Evolutionary conservation across 2,329 filamentous ascomycete genomes (phyloP).

Genomic region (Lasiodiplodia citricola): DNA sequence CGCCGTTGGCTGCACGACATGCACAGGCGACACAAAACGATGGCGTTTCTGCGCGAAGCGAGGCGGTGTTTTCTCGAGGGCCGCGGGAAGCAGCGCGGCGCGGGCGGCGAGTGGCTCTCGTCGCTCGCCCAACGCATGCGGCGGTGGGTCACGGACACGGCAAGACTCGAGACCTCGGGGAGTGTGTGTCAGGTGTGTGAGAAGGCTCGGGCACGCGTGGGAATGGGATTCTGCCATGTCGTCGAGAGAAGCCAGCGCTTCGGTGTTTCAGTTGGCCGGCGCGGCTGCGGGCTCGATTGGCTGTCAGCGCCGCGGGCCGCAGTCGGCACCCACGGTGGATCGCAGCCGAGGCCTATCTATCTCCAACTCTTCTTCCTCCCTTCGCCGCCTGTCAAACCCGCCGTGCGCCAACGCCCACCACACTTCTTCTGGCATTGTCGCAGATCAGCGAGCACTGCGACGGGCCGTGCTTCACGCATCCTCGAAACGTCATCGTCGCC

Average conservation of each 20-base stretch:
- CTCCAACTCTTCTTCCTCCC: slow-evolving; percentile 12
- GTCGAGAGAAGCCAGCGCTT: slow-evolving; percentile 21
- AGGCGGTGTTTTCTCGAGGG: not conserved
- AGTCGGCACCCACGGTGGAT: not conserved
- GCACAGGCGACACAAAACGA: not conserved
- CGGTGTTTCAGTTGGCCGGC: slow-evolving; percentile 17
- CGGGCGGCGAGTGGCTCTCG: slow-evolving; percentile 19
- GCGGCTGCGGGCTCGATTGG: slow-evolving; percentile 11
- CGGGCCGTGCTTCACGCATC: not conserved
- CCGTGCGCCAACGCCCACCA: slow-evolving; percentile 9
- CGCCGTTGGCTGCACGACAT: slow-evolving; percentile 17
- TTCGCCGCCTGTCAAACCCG: slow-evolving; percentile 8
- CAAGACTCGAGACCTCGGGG: not conserved
- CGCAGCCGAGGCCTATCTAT: not conserved
- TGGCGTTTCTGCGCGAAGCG: slow-evolving; percentile 21
- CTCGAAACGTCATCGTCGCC: not conserved
- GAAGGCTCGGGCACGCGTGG: not conserved
- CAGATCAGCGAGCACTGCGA: slow-evolving; percentile 11
- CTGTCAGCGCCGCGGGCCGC: not conserved
- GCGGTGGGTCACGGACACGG: slow-evolving; percentile 12
- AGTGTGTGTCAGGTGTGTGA: slow-evolving; percentile 17
- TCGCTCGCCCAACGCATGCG: slow-evolving; percentile 2
- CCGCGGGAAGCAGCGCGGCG: not conserved
- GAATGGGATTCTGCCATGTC: slow-evolving; percentile 16
- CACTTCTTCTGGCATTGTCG: not conserved